Evolutionary conservation across 2,329 filamentous ascomycete genomes (phyloP), one percentile per base, ranked within the genome.

Genomic region (Penicillium capsulatum): DNA sequence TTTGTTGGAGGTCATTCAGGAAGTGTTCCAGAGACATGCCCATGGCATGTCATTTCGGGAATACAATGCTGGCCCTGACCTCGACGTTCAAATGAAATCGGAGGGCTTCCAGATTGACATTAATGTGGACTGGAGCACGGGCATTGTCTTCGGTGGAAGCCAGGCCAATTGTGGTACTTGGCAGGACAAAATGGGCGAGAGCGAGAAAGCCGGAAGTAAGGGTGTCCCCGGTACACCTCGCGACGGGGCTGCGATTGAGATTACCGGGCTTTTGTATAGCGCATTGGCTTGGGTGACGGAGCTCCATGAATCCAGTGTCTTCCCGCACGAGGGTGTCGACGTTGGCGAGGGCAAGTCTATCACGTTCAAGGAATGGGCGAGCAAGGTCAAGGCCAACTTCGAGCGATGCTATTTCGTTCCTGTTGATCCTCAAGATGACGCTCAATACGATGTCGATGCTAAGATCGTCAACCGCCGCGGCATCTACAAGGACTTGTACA

Each of bases 131-230:
- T 97, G 91, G 91, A 72, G 77, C 20, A 92, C 81, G 4, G 94
- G 92, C 15, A 78, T 98, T 48, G 83, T 98, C 42, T 95, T 94
- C 58, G 92, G 94, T 40, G 92, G 94, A 22, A 97, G 87, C 58
- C 90, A 96, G 60, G 76, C 72, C 67, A 98, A 98, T 66, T 98
- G 94, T 56, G 92, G 92, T 36, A 98, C 92, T 1, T 98, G 92
- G 92, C 96, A 96, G 89, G 92, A 98, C 74, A 98, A 98, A 76
- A 98, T 98, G 92, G 92, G 92, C n/a, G 92, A 98, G 65, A 95
- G 89, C 47, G 81, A 86, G 49, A 86, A 83, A 46, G 92, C 94
- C 11, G 84, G 85, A 42, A 95, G 83, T 58, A 97, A 96, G 70
- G 94, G 92, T 34, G 74, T 95, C 14, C 94, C 92, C 1, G 92